Conservation (phyloP, 495 filamentous ascomycete species). For the Cenococcum geophilum region DNA sequence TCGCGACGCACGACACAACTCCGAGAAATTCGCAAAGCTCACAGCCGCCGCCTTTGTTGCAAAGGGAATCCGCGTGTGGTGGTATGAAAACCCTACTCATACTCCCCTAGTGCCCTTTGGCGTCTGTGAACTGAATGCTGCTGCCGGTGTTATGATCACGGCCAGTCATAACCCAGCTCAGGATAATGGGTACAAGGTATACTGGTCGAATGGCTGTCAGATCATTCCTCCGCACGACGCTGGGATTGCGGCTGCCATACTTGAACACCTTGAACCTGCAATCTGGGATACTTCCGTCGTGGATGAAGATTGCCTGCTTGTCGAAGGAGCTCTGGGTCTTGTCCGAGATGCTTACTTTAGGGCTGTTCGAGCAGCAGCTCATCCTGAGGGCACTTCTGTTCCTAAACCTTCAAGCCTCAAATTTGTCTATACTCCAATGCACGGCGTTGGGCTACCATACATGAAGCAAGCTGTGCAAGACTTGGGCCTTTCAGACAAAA, state of each 20-base stretch:
- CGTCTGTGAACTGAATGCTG: constrained; percentile 50
- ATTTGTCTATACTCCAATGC: constrained; percentile 66
- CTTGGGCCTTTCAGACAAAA: constrained; percentile 40
- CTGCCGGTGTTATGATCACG: constrained; percentile 67
- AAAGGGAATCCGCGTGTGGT: constrained; percentile 56
- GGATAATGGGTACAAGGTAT: constrained; percentile 73
- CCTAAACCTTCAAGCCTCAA: constrained; percentile 20
- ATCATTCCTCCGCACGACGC: constrained; percentile 61
- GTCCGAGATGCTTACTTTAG: constrained; percentile 31
- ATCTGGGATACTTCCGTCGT: constrained; percentile 47
- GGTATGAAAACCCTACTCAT: constrained; percentile 51
- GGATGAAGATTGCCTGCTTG: constrained; percentile 40
- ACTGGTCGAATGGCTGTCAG: constrained; percentile 64
- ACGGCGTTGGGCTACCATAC: constrained; percentile 54
- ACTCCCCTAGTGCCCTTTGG: constrained; percentile 68
- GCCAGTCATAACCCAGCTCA: constrained; percentile 65
- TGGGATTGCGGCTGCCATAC: constrained; percentile 56
- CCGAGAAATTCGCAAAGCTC: constrained; percentile 56
- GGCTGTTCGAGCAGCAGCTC: constrained; percentile 23
- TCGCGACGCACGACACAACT: constrained; percentile 63
- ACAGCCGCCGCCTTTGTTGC: constrained; percentile 59
- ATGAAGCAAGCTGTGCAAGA: constrained; percentile 46
- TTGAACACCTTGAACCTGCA: constrained; percentile 49
- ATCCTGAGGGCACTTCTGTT: constrained; percentile 5
- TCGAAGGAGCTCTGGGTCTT: constrained; percentile 39